Evolutionary conservation across 129 eudicot species (phyloP), one percentile per base, ranked within the genome.

Genomic region (Artemisia tridentata): DNA sequence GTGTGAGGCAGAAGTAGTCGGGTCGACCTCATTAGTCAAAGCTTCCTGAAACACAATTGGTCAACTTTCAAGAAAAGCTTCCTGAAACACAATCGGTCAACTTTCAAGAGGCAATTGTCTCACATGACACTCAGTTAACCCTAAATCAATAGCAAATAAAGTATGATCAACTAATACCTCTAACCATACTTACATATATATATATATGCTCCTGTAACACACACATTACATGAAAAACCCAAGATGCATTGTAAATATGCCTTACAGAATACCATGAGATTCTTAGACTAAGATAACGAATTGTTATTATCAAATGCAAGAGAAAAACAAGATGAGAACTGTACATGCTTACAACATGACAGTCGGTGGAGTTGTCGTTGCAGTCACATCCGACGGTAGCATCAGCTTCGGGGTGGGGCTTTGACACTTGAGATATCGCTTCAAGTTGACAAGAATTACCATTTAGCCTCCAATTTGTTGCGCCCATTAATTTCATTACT

Each of bases 261-360:
- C 41, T 31, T 31, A 5, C 41, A 31, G 41, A 31, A 31, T 31
- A 31, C 41, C 8, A 31, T 31, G 41, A 31, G 41, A 31, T 5
- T 5, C n/a, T 50, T 50, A 50, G 5, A 12, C 12, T 50, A 50
- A 50, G 55, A 14, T 50, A n/a, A 50, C 55, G 7, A 31, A 31
- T 4, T 31, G 8, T 5, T 31, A 38, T 38, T 38, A 38, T 38
- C 45, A 38, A 38, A 70, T 43, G 66, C 14, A 45, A 72, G 81
- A 72, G 11, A 45, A 69, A 50, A 52, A 73, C 48, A 60, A 63
- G 45, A 38, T 38, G 45, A 38, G 45, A 38, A 38, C 10, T 38
- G 45, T 66, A 91, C 97, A 91, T 84, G 69, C 69, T 80, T 52
- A 77, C 82, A 58, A 87, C 85, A 57, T 83, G 88, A 77, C 93